Evolutionary conservation across 805 yeast genomes (phyloP).

Genomic region (Cyberlindnera suaveolens): DNA sequence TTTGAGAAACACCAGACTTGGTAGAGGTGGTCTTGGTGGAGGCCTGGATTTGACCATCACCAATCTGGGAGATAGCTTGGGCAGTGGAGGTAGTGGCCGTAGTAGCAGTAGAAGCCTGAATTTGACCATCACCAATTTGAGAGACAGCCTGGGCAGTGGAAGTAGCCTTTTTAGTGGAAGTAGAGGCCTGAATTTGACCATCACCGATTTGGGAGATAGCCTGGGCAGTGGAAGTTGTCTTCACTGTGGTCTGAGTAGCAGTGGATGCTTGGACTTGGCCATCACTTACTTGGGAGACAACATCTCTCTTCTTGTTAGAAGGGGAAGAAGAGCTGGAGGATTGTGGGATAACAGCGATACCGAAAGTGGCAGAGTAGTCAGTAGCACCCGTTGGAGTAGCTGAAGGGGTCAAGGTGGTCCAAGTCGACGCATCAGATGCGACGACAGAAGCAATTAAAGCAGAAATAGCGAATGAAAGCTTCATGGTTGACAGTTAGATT

Average conservation of each 20-base stretch:
- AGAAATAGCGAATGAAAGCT: conserved; percentile 29
- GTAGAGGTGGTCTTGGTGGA: conserved; percentile 23
- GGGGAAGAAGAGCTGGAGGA: conserved; percentile 23
- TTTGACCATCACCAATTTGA: conserved; percentile 42
- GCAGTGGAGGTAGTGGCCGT: conserved; percentile 13
- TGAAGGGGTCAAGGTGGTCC: conserved; percentile 67
- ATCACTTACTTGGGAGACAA: conserved; percentile 52
- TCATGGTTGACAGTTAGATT: conserved; percentile 4
- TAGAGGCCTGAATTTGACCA: conserved; percentile 26
- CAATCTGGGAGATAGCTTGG: conserved; percentile 22
- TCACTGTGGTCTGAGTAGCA: conserved; percentile 32
- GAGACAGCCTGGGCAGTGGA: conserved; percentile 27
- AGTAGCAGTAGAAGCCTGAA: conserved; percentile 38
- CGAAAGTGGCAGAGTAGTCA: conserved; percentile 51
- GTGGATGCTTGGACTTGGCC: conserved; percentile 54
- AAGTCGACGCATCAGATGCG: conserved; percentile 63
- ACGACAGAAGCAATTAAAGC: conserved; percentile 39
- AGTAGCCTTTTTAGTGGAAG: conserved; percentile 3
- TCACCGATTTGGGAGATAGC: conserved; percentile 39
- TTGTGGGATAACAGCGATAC: conserved; percentile 56
- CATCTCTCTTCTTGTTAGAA: conserved; percentile 33
- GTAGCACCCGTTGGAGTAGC: conserved; percentile 51
- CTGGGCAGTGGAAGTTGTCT: conserved; percentile 15
- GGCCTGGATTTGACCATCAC: conserved; percentile 29
- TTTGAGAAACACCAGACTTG: conserved; percentile 21